phyloP scores from a whole-genome alignment of 2,329 filamentous ascomycete species.

The Aplosporella prunicola region DNA sequence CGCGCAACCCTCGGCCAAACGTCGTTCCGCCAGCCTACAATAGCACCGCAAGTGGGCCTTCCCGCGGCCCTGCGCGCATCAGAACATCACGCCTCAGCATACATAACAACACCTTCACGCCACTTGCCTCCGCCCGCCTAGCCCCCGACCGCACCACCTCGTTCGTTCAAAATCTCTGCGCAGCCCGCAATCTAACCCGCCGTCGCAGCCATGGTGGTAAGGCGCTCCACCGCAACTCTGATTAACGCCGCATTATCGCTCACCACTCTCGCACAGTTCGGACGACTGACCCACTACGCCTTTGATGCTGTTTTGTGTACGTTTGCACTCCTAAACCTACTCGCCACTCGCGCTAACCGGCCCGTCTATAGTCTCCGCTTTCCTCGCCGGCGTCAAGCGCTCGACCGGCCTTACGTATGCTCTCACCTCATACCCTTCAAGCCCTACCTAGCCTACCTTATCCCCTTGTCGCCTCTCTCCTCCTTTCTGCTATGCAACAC shows the following conservation, averaged over 20 bases:
- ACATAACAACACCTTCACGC: too few species aligned
- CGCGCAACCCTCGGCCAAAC: too few species aligned
- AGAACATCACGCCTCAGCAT: too few species aligned
- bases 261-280: constrained; percentile 64
- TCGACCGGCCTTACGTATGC: constrained; percentile 97
- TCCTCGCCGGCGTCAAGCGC: constrained; percentile 93
- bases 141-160: too few species aligned
- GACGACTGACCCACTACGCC: constrained; percentile 85
- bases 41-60: too few species aligned
- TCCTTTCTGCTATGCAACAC: constrained; percentile 2
- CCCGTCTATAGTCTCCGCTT: constrained; percentile 67
- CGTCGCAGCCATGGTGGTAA: constrained; percentile 28
- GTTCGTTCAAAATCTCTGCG: too few species aligned
- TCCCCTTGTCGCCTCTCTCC: constrained; percentile 5
- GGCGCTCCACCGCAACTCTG: constrained; percentile 16
- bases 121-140: too few species aligned
- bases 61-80: too few species aligned
- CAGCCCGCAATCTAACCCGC: too few species aligned
- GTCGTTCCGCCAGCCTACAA: too few species aligned
- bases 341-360: constrained; percentile 15
- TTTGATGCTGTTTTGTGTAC: constrained; percentile 89
- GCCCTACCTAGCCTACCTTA: constrained; percentile 14
- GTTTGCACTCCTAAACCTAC: constrained; percentile 26
- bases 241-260: constrained; percentile 35
- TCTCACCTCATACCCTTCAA: constrained; percentile 13